phyloP scores from a whole-genome alignment of 768 basidiomycete species.

The Podaxis pistillaris region DNA sequence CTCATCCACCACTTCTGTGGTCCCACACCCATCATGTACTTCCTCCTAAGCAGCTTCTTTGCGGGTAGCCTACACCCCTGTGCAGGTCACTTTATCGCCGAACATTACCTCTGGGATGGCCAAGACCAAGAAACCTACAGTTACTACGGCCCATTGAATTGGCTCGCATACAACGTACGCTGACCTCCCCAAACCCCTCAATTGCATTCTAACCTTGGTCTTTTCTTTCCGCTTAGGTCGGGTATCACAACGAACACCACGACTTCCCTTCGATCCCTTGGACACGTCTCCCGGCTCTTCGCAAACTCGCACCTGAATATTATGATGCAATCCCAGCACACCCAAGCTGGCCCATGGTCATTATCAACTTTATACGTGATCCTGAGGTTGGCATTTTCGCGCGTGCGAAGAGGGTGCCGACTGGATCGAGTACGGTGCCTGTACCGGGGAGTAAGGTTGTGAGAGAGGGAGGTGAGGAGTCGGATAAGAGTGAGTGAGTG shows the following conservation, averaged over 20 bases:
- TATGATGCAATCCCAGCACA: slow-evolving; percentile 89
- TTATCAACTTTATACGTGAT: slow-evolving; percentile 91
- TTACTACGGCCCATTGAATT: slow-evolving; percentile 91
- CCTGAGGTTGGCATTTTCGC: slow-evolving; percentile 86
- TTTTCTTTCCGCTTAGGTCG: slow-evolving; percentile 54
- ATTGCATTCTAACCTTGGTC: not conserved
- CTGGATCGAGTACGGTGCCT: not conserved
- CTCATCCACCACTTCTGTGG: slow-evolving; percentile 51
- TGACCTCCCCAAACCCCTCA: slow-evolving; percentile 4
- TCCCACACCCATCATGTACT: slow-evolving; percentile 63
- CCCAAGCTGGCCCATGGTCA: slow-evolving; percentile 93
- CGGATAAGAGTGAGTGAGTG: slow-evolving; percentile 25
- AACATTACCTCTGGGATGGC: slow-evolving; percentile 94
- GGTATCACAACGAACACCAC: slow-evolving; percentile 99
- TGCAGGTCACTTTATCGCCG: slow-evolving; percentile 97
- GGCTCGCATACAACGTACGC: slow-evolving; percentile 89
- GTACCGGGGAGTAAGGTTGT: not conserved
- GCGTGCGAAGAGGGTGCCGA: slow-evolving; percentile 68
- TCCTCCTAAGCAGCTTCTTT: slow-evolving; percentile 90
- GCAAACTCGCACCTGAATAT: slow-evolving; percentile 84
- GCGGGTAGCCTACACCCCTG: slow-evolving; percentile 95
- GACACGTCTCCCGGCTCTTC: slow-evolving; percentile 86
- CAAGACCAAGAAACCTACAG: slow-evolving; percentile 94
- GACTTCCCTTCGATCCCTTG: slow-evolving; percentile 97
- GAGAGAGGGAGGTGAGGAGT: slow-evolving; percentile 17